Conservation (phyloP, 129 eudicot species). For the Flaveria linearis region DNA sequence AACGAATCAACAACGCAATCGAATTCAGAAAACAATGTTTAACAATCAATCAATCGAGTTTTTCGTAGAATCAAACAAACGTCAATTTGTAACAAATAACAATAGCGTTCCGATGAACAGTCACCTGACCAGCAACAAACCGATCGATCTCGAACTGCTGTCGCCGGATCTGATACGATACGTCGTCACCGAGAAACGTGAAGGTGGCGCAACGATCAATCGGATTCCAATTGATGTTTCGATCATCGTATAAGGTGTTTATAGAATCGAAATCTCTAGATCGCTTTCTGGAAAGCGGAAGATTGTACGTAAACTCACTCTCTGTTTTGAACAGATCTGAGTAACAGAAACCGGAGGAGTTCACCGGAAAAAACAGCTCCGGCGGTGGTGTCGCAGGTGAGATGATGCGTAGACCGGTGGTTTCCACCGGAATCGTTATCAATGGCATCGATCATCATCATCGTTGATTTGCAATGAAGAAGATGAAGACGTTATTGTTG, state of each 20-base stretch:
- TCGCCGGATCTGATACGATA: conserved; percentile 41
- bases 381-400: conserved; percentile 13
- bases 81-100: neutral
- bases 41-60: neutral
- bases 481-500: neutral
- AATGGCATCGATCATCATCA: neutral
- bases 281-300: conserved; percentile 25
- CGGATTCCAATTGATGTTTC: neutral
- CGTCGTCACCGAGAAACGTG: conserved; percentile 24
- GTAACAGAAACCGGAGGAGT: neutral
- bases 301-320: conserved; percentile 12
- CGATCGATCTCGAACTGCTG: conserved; percentile 47
- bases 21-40: neutral
- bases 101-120: too few species aligned
- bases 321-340: conserved; percentile 14
- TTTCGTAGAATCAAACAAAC: too few species aligned
- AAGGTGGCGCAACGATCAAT: neutral
- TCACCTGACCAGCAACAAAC: conserved; percentile 50
- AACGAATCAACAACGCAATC: neutral
- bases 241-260: neutral
- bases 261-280: conserved; percentile 13
- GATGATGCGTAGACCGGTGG: neutral
- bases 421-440: conserved; percentile 4
- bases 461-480: conserved; percentile 4
- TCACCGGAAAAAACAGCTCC: conserved; percentile 35